phyloP scores from a whole-genome alignment of 2,329 filamentous ascomycete genomes.

The Claviceps sorghi region DNA sequence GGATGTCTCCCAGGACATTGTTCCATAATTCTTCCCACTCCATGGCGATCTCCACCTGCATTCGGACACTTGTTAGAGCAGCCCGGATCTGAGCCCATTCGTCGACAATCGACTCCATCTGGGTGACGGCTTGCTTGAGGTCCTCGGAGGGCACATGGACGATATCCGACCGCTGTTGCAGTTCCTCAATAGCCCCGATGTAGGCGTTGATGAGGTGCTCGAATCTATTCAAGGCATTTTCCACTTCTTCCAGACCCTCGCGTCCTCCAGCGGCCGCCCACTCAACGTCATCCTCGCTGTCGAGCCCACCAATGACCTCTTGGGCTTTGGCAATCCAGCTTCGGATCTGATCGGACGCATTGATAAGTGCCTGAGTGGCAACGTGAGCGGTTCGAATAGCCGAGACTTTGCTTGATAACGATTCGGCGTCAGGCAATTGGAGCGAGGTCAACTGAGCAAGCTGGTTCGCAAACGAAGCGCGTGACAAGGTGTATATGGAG shows the following conservation, averaged over 20 bases:
- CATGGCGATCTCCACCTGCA: constrained; percentile 92
- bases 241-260: constrained; percentile 61
- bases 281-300: constrained; percentile 93
- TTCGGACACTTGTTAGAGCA: constrained; percentile 65
- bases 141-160: constrained; percentile 53
- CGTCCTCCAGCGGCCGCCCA: constrained; percentile 84
- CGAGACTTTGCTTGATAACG: constrained; percentile 68
- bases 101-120: constrained; percentile 76
- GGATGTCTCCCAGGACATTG: constrained; percentile 82
- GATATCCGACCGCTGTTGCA: constrained; percentile 71
- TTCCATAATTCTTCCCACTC: constrained; percentile 98
- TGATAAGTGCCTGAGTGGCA: constrained; percentile 70
- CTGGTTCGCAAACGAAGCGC: constrained; percentile 85
- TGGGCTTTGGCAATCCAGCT: constrained; percentile 89
- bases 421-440: constrained; percentile 71
- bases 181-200: constrained; percentile 80
- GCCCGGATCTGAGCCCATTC: constrained; percentile 75
- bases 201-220: constrained; percentile 86
- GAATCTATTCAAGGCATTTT: constrained; percentile 65
- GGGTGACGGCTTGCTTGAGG: constrained; percentile 59
- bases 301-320: constrained; percentile 74
- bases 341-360: constrained; percentile 81
- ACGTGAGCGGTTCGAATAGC: constrained; percentile 72
- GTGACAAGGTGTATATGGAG: constrained; percentile 86
- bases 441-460: constrained; percentile 84